phyloP scores from a whole-genome alignment of 495 filamentous ascomycete genomes.

The Parathielavia appendiculata region DNA sequence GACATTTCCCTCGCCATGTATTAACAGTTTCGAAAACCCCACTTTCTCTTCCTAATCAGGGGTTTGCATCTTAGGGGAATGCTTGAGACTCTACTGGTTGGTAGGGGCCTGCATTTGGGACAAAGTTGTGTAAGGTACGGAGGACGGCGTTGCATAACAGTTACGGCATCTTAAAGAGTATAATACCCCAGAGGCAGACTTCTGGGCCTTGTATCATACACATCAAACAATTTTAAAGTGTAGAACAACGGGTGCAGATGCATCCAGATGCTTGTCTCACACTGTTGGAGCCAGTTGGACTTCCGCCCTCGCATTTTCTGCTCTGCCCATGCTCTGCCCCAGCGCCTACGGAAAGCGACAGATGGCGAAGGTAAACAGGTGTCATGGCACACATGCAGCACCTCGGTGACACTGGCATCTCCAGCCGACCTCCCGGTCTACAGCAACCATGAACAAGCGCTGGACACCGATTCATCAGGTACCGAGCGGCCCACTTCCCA shows the following conservation, averaged over 20 bases:
- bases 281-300: not conserved
- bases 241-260: not conserved
- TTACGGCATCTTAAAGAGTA: not conserved
- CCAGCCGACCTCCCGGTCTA: not conserved
- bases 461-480: not conserved
- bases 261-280: no score
- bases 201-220: slow-evolving; percentile 10
- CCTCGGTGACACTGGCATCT: not conserved
- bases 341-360: not conserved
- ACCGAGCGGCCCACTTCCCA: no score
- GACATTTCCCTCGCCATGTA: slow-evolving; percentile 12
- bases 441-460: not conserved
- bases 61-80: not conserved
- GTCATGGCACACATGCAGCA: not conserved
- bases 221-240: not conserved
- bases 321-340: not conserved
- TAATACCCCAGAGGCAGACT: not conserved
- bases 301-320: not conserved
- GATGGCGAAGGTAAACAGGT: not conserved
- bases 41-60: not conserved
- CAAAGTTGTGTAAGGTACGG: not conserved
- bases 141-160: not conserved
- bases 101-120: not conserved
- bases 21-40: slow-evolving; percentile 14
- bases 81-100: not conserved